Percentiles rank a stretch among this genome's conserved stretches.
Conservation (phyloP, 1,139 yeast species). For the Candida buenavistaensis region DNA sequence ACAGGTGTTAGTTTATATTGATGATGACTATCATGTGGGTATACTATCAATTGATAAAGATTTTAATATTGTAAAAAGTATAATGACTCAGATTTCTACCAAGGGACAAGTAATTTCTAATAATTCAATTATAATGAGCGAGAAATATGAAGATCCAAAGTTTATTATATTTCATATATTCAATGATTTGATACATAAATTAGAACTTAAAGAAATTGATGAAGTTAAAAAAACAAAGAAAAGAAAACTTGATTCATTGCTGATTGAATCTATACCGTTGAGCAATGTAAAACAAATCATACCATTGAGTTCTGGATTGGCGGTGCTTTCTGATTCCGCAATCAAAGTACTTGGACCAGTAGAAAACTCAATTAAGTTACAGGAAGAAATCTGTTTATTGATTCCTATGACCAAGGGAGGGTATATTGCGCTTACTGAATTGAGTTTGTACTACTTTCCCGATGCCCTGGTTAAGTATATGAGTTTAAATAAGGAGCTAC, state of each 20-base stretch:
- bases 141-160: conserved; percentile 12
- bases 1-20: conserved; percentile 10
- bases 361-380: too few relatives aligned
- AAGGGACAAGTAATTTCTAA: conserved; percentile 25
- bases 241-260: too few relatives aligned
- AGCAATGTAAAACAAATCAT: conserved; percentile 18
- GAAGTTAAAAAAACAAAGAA: too few relatives aligned
- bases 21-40: conserved; percentile 7
- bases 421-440: conserved; percentile 28
- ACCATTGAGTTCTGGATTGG: too few relatives aligned
- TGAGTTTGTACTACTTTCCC: conserved; percentile 35
- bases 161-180: conserved; percentile 29
- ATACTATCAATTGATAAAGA: conserved; percentile 7
- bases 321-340: too few relatives aligned
- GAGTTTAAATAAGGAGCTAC: conserved; percentile 14
- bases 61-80: conserved; percentile 7
- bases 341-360: too few relatives aligned
- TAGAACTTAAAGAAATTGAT: conserved; percentile 12
- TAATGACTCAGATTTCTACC: conserved; percentile 19
- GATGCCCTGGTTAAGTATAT: conserved; percentile 15
- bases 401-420: conserved; percentile 31
- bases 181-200: conserved; percentile 30
- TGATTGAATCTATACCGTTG: too few relatives aligned
- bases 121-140: conserved; percentile 21
- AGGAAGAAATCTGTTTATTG: conserved; percentile 32